Conservation (phyloP, 306 rosid genomes). For the Medicago truncatula region MtrunA17r5.0-ANR NC_053043.1:43586501-43587000, state of each 20-base stretch:
- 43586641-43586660: slow-evolving; percentile 20
- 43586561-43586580: slow-evolving; percentile 35
- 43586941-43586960: neutral
- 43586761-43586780: slow-evolving; percentile 9
- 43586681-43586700: neutral
- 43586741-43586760: neutral
- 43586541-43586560: slow-evolving; percentile 27
- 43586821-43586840: neutral
- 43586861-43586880: neutral
- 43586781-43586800: slow-evolving; percentile 8
- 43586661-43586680: neutral
- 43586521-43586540: slow-evolving; percentile 78
- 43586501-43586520: slow-evolving; percentile 96
- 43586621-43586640: slow-evolving; percentile 3
- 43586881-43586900: neutral
- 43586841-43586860: slow-evolving; percentile 3
- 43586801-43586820: slow-evolving; percentile 9
- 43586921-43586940: neutral
- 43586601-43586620: slow-evolving; percentile 14
- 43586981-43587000: slow-evolving; percentile 15
- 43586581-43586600: slow-evolving; percentile 25
- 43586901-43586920: slow-evolving; percentile 8
- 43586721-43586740: slow-evolving; percentile 9
- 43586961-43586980: slow-evolving; percentile 20
- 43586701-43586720: slow-evolving; percentile 1